Base-by-base conservation (phyloP, 2,329 filamentous ascomycete genomes). In the Biscogniauxia marginata region DNA sequence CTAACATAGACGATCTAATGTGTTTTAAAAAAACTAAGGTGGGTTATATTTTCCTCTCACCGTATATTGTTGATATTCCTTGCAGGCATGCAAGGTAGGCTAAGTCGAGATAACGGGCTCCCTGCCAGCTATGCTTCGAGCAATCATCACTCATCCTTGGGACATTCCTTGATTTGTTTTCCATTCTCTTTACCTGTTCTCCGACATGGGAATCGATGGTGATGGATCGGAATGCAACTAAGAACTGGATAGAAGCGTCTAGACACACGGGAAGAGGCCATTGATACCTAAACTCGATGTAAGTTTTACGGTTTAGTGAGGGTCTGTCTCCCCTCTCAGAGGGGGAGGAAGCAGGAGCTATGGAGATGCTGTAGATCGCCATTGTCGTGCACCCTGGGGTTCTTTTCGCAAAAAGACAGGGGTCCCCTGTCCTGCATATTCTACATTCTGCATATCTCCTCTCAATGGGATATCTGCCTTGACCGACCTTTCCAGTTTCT, bases 101-200 rank as follows among this genome's bases (percentile, higher is more conserved):
- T 49, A 50, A 39, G 30, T 39, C n/a, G n/a, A 16, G 30, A 39
- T 39, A 39, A 39, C 30, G 9, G n/a, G 30, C 6, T 39, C 9
- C 30, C 13, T 39, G 30, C 54, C 55, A 53, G 48, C 44, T 50
- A 39, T 58, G 46, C 20, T 52, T 48, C 48, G 23, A 46, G 51
- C 46, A 54, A 52, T 50, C 25, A 52, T 49, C 55, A 54, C 25
- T 24, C 47, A 43, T 46, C 52, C 20, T 47, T 45, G 50, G 34
- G 30, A 43, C n/a, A 43, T 49, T 23, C 44, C 50, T 18, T 46
- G 49, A 18, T 43, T n/a, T 20, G 18, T 23, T 50, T 23, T 54
- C 44, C 44, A 30, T 30, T 24, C 22, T 47, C 23, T 11, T 9
- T 46, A n/a, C 44, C 21, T 50, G 18, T n/a, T n/a, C 7, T 39